Conservation (phyloP, 352 stramenopile species). For the Phytophthora sansomeana region DNA sequence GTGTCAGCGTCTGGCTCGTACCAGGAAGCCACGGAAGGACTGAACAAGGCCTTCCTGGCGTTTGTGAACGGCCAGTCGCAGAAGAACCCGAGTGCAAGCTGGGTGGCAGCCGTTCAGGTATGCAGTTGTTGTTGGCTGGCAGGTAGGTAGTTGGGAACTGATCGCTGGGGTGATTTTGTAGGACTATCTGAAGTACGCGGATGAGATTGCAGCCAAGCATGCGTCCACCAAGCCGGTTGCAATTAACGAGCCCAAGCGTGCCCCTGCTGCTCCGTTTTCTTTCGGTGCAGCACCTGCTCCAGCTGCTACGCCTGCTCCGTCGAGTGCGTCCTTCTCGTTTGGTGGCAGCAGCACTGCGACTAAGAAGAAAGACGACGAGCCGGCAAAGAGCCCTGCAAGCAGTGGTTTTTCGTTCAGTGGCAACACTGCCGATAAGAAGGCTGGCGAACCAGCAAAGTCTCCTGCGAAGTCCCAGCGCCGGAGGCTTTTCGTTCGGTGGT, state of each 20-base stretch:
- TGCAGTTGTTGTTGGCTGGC: background rate
- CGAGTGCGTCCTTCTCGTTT: constrained; percentile 46
- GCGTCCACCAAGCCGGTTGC: constrained; percentile 67
- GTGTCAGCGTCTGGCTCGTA: constrained; percentile 43
- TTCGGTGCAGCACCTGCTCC: constrained; percentile 20
- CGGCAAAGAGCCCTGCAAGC: constrained; percentile 10
- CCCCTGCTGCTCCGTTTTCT: constrained; percentile 32
- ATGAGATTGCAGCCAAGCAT: constrained; percentile 66
- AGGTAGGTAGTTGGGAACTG: background rate
- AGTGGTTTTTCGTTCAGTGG: constrained; percentile 24
- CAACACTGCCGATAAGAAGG: constrained; percentile 19
- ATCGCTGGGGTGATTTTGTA: constrained; percentile 30
- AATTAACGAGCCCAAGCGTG: constrained; percentile 40
- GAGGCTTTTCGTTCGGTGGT: constrained; percentile 35
- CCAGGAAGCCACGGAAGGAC: constrained; percentile 78
- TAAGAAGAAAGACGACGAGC: constrained; percentile 24
- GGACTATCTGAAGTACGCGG: constrained; percentile 82
- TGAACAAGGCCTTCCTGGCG: constrained; percentile 85
- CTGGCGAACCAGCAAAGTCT: constrained; percentile 28
- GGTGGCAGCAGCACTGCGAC: constrained; percentile 12
- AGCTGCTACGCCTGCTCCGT: constrained; percentile 16
- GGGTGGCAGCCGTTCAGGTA: constrained; percentile 69
- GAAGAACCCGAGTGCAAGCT: constrained; percentile 75
- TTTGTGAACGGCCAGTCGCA: constrained; percentile 75
- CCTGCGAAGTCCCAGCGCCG: constrained; percentile 10